phyloP scores from a whole-genome alignment of 2,329 filamentous ascomycete genomes.

The Fusarium sp. region DNA sequence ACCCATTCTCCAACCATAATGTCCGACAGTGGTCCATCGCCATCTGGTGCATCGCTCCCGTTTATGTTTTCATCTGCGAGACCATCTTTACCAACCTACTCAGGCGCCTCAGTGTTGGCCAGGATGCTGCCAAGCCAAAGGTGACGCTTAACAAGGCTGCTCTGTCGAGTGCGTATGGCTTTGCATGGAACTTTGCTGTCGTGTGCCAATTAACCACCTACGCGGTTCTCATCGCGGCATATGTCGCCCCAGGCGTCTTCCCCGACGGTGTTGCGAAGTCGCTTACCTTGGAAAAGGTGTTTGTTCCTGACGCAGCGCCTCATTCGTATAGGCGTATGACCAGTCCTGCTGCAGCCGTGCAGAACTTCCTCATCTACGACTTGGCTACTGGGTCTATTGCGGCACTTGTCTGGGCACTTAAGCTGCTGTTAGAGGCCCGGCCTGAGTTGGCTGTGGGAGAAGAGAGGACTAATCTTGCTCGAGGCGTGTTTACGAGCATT shows the following conservation, averaged over 20 bases:
- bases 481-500: constrained; percentile 40
- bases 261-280: constrained; percentile 33
- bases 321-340: constrained; percentile 38
- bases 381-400: constrained; percentile 40
- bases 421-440: constrained; percentile 30
- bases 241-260: constrained; percentile 31
- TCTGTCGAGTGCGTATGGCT: constrained; percentile 44
- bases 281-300: constrained; percentile 32
- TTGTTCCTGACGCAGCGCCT: constrained; percentile 36
- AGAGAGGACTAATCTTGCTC: constrained; percentile 34
- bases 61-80: constrained; percentile 37
- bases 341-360: constrained; percentile 32
- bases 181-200: constrained; percentile 48
- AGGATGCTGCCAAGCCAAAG: constrained; percentile 35
- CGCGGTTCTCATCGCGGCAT: constrained; percentile 24
- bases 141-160: constrained; percentile 37
- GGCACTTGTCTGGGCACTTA: constrained; percentile 38
- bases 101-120: constrained; percentile 44
- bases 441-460: constrained; percentile 36
- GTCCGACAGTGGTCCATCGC: constrained; percentile 44
- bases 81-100: constrained; percentile 32
- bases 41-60: constrained; percentile 44
- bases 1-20: constrained; percentile 37
- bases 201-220: constrained; percentile 43
- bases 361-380: constrained; percentile 50